A percentile compares a stretch with the other conserved stretches of the same genome.
Conservation (phyloP, 2,329 filamentous ascomycete genomes). For the Clarireedia monteithiana region DNA sequence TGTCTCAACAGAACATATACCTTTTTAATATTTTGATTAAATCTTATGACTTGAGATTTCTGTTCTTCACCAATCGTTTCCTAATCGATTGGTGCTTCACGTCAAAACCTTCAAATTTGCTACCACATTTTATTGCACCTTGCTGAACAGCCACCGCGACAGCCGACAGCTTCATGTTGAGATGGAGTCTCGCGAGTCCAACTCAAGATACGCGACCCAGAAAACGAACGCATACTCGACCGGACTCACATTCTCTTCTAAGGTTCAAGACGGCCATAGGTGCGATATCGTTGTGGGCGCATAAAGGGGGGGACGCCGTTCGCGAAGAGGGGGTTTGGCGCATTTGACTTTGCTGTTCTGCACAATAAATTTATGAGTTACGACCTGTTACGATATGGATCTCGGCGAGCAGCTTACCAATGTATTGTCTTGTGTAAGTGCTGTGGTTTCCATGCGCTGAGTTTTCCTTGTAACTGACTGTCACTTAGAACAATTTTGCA, state of each 20-base stretch:
- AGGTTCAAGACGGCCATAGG: neutral
- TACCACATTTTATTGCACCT: neutral
- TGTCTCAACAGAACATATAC: neutral
- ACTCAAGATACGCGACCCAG: constrained; percentile 18
- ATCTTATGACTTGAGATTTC: neutral
- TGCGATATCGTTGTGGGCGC: neutral
- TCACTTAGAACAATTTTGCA: constrained; percentile 25
- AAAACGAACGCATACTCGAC: constrained; percentile 3
- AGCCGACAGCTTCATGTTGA: constrained; percentile 16
- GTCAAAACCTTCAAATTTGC: neutral
- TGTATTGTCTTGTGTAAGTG: constrained; percentile 28
- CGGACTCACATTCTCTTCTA: neutral
- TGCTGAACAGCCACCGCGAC: constrained; percentile 9
- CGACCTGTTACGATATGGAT: constrained; percentile 26
- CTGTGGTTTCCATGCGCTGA: neutral
- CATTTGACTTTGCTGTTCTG: neutral
- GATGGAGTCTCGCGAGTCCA: constrained; percentile 28
- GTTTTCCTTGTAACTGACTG: neutral
- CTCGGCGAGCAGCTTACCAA: constrained; percentile 29
- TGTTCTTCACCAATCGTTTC: neutral
- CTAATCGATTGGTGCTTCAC: neutral
- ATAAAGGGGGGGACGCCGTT: constrained; percentile 5
- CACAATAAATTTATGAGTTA: constrained; percentile 14
- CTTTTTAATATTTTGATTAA: neutral
- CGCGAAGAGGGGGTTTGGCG: constrained; percentile 5